Conservation (phyloP, 495 filamentous ascomycete species). For the Hamigera avellanea region DNA sequence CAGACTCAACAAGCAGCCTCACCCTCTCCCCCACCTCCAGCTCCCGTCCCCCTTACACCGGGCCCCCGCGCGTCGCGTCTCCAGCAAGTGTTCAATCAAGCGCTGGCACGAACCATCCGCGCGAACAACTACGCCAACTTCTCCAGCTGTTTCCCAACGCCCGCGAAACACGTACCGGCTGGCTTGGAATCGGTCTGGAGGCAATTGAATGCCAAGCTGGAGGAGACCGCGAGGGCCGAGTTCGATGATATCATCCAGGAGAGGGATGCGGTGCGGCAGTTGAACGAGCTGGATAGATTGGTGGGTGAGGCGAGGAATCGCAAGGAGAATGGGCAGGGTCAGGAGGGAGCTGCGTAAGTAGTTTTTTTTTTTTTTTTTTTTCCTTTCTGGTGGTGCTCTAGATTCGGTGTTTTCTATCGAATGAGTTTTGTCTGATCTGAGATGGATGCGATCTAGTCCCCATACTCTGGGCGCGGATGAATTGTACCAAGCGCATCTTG, state of each 20-base stretch:
- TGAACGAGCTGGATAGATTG: constrained; percentile 77
- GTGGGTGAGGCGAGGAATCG: constrained; percentile 56
- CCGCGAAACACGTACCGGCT: constrained; percentile 56
- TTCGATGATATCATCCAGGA: constrained; percentile 67
- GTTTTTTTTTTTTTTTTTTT: constrained; percentile 16
- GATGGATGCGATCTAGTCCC: constrained; percentile 35
- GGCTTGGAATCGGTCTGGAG: constrained; percentile 55
- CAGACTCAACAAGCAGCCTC: constrained; percentile 12
- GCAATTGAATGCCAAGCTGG: constrained; percentile 56
- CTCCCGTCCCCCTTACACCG: constrained; percentile 49
- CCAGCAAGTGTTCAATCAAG: constrained; percentile 55
- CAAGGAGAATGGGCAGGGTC: constrained; percentile 28
- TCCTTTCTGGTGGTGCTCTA: no score
- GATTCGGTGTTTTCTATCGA: not conserved
- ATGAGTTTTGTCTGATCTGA: constrained; percentile 1
- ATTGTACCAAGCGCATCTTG: constrained; percentile 59
- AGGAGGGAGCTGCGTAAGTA: constrained; percentile 22
- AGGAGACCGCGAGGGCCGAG: constrained; percentile 49
- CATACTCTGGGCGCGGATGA: constrained; percentile 62
- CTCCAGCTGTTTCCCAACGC: constrained; percentile 76
- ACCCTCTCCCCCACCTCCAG: constrained; percentile 42
- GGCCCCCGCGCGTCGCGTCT: constrained; percentile 67
- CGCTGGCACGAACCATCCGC: constrained; percentile 57
- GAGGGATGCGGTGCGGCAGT: constrained; percentile 54
- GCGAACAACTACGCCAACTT: constrained; percentile 72